Evolutionary conservation across 2,329 filamentous ascomycete species (phyloP).

Genomic region (Colletotrichum sp.): DNA sequence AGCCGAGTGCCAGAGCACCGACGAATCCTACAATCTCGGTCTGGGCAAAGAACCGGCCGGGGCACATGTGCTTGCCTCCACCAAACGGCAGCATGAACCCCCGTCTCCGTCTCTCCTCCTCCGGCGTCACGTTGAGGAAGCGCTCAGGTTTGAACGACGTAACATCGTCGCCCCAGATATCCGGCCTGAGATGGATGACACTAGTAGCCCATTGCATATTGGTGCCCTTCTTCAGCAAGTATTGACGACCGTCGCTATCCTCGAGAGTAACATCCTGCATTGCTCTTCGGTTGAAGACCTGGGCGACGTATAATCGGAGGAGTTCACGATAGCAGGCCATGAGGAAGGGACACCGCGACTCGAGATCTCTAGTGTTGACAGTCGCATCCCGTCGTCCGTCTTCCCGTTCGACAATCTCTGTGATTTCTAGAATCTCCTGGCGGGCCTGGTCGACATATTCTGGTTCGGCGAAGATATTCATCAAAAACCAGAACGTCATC

Average conservation of each 20-base stretch:
- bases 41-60: conserved; percentile 34
- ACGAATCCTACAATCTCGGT: conserved; percentile 31
- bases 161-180: conserved; percentile 27
- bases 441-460: conserved; percentile 30
- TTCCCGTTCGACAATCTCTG: background rate
- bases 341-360: conserved; percentile 43
- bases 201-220: conserved; percentile 30
- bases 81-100: conserved; percentile 35
- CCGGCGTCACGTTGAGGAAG: conserved; percentile 22
- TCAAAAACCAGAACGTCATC: conserved; percentile 39
- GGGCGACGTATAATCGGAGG: conserved; percentile 41
- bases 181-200: conserved; percentile 25
- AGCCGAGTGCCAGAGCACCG: conserved; percentile 24
- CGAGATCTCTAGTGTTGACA: conserved; percentile 38
- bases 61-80: conserved; percentile 35
- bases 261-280: conserved; percentile 39
- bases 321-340: conserved; percentile 47
- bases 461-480: conserved; percentile 30
- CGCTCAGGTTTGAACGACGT: conserved; percentile 27
- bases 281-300: conserved; percentile 41
- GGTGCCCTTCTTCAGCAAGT: conserved; percentile 28
- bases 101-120: conserved; percentile 26
- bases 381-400: conserved; percentile 19
- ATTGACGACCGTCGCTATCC: conserved; percentile 25
- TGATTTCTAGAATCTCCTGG: conserved; percentile 31